A percentile compares a stretch with the other conserved stretches of the same genome.
Conservation (phyloP, 352 stramenopile species). For the Phytophthora cactorum region DNA sequence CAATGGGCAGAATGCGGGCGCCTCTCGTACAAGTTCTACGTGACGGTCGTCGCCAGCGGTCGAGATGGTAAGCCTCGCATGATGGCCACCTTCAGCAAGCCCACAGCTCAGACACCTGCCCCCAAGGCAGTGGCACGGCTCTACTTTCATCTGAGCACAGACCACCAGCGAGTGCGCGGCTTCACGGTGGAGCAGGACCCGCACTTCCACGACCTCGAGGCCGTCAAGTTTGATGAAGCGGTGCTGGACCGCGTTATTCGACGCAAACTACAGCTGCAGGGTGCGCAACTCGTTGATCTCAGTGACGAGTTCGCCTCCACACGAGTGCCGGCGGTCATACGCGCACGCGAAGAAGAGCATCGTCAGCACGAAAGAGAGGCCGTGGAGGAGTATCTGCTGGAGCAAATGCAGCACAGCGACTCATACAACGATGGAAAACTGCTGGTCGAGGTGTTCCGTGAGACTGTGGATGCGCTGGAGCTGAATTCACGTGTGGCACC, state of each 20-base stretch:
- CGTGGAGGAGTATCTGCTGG: constrained; percentile 63
- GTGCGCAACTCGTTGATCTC: constrained; percentile 48
- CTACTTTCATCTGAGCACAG: constrained; percentile 57
- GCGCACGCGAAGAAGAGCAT: constrained; percentile 40
- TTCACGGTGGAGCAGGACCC: constrained; percentile 72
- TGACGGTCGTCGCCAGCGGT: constrained; percentile 37
- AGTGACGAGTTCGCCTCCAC: constrained; percentile 73
- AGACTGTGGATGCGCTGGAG: constrained; percentile 48
- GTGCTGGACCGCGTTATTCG: constrained; percentile 63
- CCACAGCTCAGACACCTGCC: constrained; percentile 41
- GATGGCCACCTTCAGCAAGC: constrained; percentile 71
- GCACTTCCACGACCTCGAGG: constrained; percentile 58
- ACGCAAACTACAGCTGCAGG: constrained; percentile 58
- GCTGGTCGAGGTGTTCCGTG: constrained; percentile 47
- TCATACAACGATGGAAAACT: constrained; percentile 72
- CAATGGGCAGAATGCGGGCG: constrained; percentile 38
- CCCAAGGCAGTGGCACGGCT: constrained; percentile 60
- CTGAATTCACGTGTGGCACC: constrained; percentile 31
- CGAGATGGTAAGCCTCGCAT: constrained; percentile 47
- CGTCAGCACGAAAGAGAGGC: constrained; percentile 48
- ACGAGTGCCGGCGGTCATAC: constrained; percentile 51
- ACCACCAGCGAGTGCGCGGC: constrained; percentile 47
- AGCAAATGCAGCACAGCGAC: constrained; percentile 66
- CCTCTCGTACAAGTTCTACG: constrained; percentile 71
- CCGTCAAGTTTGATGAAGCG: constrained; percentile 58